phyloP scores from a whole-genome alignment of 495 filamentous ascomycete species.

The Bathelium albidoporum region DNA sequence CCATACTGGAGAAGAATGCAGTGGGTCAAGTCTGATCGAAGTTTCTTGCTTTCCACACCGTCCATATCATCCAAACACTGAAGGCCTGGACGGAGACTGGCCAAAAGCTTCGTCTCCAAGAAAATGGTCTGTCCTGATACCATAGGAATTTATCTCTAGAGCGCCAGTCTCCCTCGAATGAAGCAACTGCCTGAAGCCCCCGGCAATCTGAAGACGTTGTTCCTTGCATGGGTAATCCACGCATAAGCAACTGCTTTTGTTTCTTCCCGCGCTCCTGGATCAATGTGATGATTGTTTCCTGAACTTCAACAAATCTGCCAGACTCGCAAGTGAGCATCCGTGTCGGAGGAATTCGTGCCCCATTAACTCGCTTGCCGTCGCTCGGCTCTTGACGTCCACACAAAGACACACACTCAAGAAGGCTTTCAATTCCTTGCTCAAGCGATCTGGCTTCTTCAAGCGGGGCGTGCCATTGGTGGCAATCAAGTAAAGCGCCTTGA shows the following conservation, averaged over 20 bases:
- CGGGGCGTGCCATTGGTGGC: constrained; percentile 95
- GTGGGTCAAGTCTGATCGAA: neutral
- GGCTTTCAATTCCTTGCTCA: constrained; percentile 90
- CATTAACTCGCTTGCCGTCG: constrained; percentile 78
- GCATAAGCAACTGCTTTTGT: too few relatives aligned
- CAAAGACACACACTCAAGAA: constrained; percentile 94
- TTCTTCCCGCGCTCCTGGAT: neutral
- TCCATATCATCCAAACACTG: neutral
- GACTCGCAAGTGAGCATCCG: constrained; percentile 66
- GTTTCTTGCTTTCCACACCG: neutral
- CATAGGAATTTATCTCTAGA: neutral
- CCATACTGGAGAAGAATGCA: neutral
- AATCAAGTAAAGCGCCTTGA: constrained; percentile 94
- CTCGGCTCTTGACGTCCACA: constrained; percentile 89
- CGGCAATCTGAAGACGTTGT: neutral
- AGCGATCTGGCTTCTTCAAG: constrained; percentile 93
- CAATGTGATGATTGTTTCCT: constrained; percentile 33
- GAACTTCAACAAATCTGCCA: constrained; percentile 80
- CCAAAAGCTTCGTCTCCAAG: neutral
- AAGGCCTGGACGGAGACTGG: neutral
- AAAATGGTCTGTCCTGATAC: neutral
- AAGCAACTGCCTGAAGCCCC: neutral
- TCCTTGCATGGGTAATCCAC: neutral
- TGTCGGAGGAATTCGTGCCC: constrained; percentile 68
- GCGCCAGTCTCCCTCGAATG: neutral